Percentiles rank a stretch among this genome's conserved stretches.
These are phyloP conservation scores for Pythium aristosporum DNA, from an alignment of 352 stramenopile species.

Conservation along the genomic window DNA sequence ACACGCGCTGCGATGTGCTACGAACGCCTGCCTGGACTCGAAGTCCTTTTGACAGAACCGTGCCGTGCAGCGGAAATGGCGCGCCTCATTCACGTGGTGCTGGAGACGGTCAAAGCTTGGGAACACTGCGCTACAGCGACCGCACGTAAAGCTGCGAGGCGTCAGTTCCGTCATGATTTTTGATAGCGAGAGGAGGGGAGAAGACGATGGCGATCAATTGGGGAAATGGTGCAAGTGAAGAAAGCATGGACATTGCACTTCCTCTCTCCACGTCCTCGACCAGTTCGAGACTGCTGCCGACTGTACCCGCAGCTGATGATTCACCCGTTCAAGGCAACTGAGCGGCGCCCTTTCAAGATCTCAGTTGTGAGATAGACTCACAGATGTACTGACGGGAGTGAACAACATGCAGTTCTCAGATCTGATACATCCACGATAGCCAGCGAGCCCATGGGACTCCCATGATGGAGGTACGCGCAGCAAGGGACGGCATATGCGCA, in stretches of 20 bases:
- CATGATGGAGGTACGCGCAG: too few relatives aligned
- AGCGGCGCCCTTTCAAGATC: neutral
- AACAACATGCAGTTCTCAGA: neutral
- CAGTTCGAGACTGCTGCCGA: neutral
- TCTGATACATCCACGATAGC: neutral
- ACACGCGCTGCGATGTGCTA: slow-evolving; percentile 7
- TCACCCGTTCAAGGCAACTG: neutral
- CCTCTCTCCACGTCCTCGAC: neutral
- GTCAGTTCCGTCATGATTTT: slow-evolving; percentile 3
- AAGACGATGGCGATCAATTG: neutral
- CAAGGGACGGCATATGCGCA: too few relatives aligned
- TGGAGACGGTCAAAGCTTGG: slow-evolving; percentile 10
- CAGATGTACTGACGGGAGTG: neutral
- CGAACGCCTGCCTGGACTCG: slow-evolving; percentile 2
- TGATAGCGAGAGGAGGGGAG: neutral
- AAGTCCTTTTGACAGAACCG: slow-evolving; percentile 17
- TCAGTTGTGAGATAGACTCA: slow-evolving; percentile 2
- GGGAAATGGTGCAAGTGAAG: neutral
- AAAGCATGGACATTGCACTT: neutral
- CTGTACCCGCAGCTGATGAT: neutral
- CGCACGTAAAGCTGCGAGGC: slow-evolving; percentile 14
- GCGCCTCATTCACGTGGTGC: slow-evolving; percentile 12
- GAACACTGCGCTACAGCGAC: slow-evolving; percentile 4
- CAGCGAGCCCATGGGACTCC: too few relatives aligned
- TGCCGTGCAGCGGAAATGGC: slow-evolving; percentile 14